Base-by-base conservation (phyloP, 805 yeast genomes). In the Cyberlindnera nakhonratchasimensis region DNA sequence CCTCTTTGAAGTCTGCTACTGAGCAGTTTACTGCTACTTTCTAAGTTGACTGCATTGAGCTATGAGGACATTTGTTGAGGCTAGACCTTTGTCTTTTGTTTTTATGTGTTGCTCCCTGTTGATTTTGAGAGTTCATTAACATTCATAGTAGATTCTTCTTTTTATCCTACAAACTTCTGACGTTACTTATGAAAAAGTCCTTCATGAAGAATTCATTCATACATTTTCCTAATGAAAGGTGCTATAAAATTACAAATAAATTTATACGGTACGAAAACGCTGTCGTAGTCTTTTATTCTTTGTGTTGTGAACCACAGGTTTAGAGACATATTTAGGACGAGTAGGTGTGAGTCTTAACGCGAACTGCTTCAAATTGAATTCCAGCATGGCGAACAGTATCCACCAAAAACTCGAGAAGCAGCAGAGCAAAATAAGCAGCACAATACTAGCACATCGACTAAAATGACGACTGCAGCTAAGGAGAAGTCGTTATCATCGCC, bases 1-100 rank as follows among this genome's bases (percentile, higher is more conserved):
- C 75, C 50, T 77, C 82, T 72, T 84, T 93, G 75, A 90, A 83
- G 81, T 56, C 84, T 66, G 95, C 89, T 63, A 86, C 98, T 62
- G 91, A 87, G 77, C 75, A 90, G 63, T 93, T 93, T 72, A 81
- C 84, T 68, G 84, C 95, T 66, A 80, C 97, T 66, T 91, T 90
- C 77, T 78, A 77, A 76, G 55, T 32, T 29, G 30, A 8, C 36
- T 33, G 24, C 42, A 28, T 39, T 39, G 35, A 34, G 37, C 37
- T 34, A 25, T 24, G 30, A 34, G 30, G 34, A 26, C 17, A 29
- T 13, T 9, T 34, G 29, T 17, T 21, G 40, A 36, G 40, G 44
- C 44, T 35, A 35, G 44, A 35, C 44, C 44, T 41, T 35, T 30
- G 37, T 19, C 17, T 7, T 7, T 34, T 24, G 24, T 17, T 16